These are phyloP conservation scores for Aspergillus indologenus DNA, from an alignment of 495 filamentous ascomycete genomes.

Conservation along the genomic window DNA sequence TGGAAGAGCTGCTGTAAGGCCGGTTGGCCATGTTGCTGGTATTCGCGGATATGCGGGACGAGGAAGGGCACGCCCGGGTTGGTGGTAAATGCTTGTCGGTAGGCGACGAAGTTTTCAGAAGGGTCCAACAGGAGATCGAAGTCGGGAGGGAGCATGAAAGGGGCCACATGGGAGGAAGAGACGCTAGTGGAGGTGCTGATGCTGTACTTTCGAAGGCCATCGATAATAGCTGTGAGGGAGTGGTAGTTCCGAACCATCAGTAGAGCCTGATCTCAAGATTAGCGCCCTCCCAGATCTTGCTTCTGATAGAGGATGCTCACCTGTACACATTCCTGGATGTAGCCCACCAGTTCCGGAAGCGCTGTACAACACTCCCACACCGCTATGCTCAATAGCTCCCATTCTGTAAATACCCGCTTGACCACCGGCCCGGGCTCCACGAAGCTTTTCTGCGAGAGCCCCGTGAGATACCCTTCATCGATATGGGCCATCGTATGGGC, in stretches of 20 bases:
- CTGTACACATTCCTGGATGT: conserved; percentile 36
- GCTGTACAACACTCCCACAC: conserved; percentile 44
- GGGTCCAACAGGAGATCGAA: conserved; percentile 27
- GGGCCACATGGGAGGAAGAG: conserved; percentile 15
- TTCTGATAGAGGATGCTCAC: conserved; percentile 17
- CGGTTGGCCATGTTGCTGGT: conserved; percentile 28
- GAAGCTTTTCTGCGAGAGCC: conserved; percentile 24
- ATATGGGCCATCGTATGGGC: conserved; percentile 27
- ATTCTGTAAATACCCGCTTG: conserved; percentile 21
- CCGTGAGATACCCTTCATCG: conserved; percentile 31
- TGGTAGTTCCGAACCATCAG: conserved; percentile 31
- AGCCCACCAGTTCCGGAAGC: conserved; percentile 32
- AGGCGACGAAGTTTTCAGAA: conserved; percentile 32
- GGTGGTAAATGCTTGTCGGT: conserved; percentile 33
- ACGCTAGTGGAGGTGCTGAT: conserved; percentile 20
- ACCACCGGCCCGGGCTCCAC: conserved; percentile 20
- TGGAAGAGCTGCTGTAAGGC: conserved; percentile 34
- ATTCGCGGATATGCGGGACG: conserved; percentile 38
- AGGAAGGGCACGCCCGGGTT: conserved; percentile 42
- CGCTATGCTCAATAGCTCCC: conserved; percentile 31
- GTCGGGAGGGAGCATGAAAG: conserved; percentile 28
- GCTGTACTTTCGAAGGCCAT: conserved; percentile 35
- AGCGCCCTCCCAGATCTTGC: background rate
- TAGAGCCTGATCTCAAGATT: conserved; percentile 22
- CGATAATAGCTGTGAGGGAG: conserved; percentile 35